A percentile compares a stretch with the other conserved stretches of the same genome.
These are phyloP conservation scores for Hypomyces perniciosus DNA, from an alignment of 2,329 filamentous ascomycete species.

Conservation along the genomic window DNA sequence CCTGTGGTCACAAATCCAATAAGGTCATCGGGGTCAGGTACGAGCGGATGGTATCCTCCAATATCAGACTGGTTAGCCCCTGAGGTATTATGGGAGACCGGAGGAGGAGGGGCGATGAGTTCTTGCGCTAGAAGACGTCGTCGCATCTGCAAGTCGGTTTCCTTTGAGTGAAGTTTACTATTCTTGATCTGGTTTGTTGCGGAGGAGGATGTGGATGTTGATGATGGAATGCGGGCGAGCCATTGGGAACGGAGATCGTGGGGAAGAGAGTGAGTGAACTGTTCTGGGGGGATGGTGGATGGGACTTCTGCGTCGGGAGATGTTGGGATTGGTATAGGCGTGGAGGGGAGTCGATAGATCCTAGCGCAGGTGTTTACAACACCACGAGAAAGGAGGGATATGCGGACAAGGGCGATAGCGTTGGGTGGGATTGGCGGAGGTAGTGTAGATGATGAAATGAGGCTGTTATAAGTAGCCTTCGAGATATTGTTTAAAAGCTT, in stretches of 20 bases:
- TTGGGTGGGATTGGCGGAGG: constrained; percentile 26
- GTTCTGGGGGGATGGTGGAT: constrained; percentile 33
- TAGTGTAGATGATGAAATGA: constrained; percentile 18
- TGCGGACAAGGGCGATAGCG: constrained; percentile 53
- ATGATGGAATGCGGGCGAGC: constrained; percentile 51
- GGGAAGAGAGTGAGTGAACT: constrained; percentile 27
- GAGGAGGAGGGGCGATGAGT: constrained; percentile 34
- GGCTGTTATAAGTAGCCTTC: constrained; percentile 26
- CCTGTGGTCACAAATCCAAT: constrained; percentile 89
- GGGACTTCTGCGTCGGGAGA: constrained; percentile 40
- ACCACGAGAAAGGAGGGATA: constrained; percentile 65
- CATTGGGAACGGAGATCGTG: constrained; percentile 59
- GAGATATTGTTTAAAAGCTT: constrained; percentile 20
- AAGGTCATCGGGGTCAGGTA: constrained; percentile 70
- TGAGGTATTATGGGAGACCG: constrained; percentile 23
- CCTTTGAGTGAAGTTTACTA: neutral
- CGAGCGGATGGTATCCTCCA: constrained; percentile 57
- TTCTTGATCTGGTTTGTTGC: neutral
- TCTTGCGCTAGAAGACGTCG: constrained; percentile 43
- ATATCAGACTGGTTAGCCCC: constrained; percentile 32
- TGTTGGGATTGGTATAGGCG: constrained; percentile 15
- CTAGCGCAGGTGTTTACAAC: constrained; percentile 66
- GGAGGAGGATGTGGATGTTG: neutral
- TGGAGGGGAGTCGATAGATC: constrained; percentile 71
- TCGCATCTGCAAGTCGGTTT: constrained; percentile 30